Base-by-base conservation (phyloP, 306 rosid species). In the Luffa aegyptiaca region DNA sequence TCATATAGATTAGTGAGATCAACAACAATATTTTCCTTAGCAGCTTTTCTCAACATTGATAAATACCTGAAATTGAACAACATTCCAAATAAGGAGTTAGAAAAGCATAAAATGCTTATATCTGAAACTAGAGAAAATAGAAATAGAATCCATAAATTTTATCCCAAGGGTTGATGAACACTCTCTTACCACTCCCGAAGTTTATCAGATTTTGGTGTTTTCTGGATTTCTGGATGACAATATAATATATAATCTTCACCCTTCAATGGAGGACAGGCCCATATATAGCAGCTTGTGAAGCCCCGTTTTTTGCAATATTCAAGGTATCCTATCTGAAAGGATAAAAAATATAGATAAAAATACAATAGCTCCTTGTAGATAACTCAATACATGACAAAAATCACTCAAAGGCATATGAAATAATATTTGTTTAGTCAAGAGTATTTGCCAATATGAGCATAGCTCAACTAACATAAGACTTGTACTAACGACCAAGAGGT, bases 251-350 rank as follows among this genome's bases (percentile, higher is more conserved):
- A 94, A 82, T 96, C 99, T 96, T 96, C 99, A 83, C 99, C 99
- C 98, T 96, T 96, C 55, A 93, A 85, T 13, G 99, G 98, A 82
- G 99, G 99, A 76, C 98, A 96, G 8, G 99, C 99, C 99, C 99
- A 96, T 79, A 96, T 96, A 84, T 96, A 96, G 88, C 99, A 96
- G 85, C 98, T 93, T 52, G 99, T 91, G 82, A 91, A 93, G 77
- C 99, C 99, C 58, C 99, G 93, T 77, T 78, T 81, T 90, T 96
- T 96, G 85, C 99, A 96, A 84, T 96, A 96, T 42, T 96, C 99
- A 62, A 96, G 99, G 87, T 96, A 96, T 64, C 98, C 99, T 77
- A 93, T 96, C 98, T 95, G 85, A 58, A 84, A 84, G 58, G 17
- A 64, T 69, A 73, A 80, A 11, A 8, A 66, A 26, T 7, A 62